Base-by-base conservation (phyloP, 106 monocot genomes). In the Chionographis japonica region DNA sequence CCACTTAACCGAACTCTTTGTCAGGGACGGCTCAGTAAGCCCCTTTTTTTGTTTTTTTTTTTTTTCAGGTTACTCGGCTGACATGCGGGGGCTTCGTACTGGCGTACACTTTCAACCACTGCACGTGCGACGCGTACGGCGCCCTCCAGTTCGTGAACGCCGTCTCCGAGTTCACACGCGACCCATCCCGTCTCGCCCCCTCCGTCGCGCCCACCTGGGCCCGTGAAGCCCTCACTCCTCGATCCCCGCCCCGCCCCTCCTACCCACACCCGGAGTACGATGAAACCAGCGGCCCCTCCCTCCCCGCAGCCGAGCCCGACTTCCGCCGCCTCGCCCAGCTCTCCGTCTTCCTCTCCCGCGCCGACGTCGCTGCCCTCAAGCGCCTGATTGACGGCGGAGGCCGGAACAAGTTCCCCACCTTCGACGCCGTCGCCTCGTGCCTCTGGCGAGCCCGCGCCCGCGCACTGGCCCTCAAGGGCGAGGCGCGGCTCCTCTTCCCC, bases 201-300 rank as follows among this genome's bases (percentile, higher is more conserved):
- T 12, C 51, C 35, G 18, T 35, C 18, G 16, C 35, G 2, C 65
- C 65, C 10, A 18, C 50, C 11, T 65, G 65, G 65, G 17, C 49
- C 18, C 49, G 65, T 1, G 65, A 52, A 6, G 9, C n/a, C 51
- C 51, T 65, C 17, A 12, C 2, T 10, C 65, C 50, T 6, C 50
- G 50, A 4, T 52, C 51, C 5, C 19, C 65, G 7, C 65, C 65
- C 9, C 50, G 65, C 50, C 11, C 12, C 13, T 51, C 50, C 49
- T 36, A 50, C 35, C 65, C 50, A 19, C 65, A 65, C 51, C 50
- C 50, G 12, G 65, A 65, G 35, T 65, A 52, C 50, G 43, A 63
- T 14, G 27, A 27, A 27, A 27, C 27, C 27, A 27, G 27, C 27
- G 14, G 4, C 19, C 8, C 20, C 19, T 4, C 37, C 4, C 50